These are phyloP conservation scores for Auricularia cornea DNA, from an alignment of 768 basidiomycete species.

Conservation along the genomic window DNA sequence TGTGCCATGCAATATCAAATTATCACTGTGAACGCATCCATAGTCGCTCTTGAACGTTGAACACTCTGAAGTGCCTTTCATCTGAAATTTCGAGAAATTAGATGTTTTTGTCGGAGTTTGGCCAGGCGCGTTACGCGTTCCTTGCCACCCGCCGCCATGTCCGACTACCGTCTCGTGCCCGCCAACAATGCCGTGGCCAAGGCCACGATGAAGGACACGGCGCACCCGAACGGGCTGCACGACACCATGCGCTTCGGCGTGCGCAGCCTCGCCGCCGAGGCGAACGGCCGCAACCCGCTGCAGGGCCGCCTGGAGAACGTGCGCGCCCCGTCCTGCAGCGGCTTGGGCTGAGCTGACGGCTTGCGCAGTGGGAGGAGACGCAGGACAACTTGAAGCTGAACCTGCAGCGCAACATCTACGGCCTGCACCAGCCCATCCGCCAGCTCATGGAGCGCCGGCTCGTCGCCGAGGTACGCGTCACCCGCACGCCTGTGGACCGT, in stretches of 20 bases:
- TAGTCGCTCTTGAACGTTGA: no score
- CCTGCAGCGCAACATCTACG: slow-evolving; percentile 74
- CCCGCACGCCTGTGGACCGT: not conserved
- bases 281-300: slow-evolving; percentile 51
- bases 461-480: slow-evolving; percentile 55
- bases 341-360: not conserved
- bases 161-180: slow-evolving; percentile 50
- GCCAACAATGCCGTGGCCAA: slow-evolving; percentile 35
- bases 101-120: not conserved
- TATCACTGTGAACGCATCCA: no score
- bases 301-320: slow-evolving; percentile 74
- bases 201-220: slow-evolving; percentile 59
- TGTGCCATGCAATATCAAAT: no score
- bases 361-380: slow-evolving; percentile 80
- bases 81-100: no score
- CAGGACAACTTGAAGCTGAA: slow-evolving; percentile 83
- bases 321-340: slow-evolving; percentile 15
- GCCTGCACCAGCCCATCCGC: slow-evolving; percentile 83
- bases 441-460: slow-evolving; percentile 91
- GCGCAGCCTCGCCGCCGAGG: slow-evolving; percentile 68
- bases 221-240: slow-evolving; percentile 74
- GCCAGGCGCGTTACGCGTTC: not conserved
- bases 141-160: not conserved
- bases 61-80: no score
- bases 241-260: slow-evolving; percentile 83